Conservation (phyloP, 805 yeast species). For the Cephaloascus fragrans region DNA sequence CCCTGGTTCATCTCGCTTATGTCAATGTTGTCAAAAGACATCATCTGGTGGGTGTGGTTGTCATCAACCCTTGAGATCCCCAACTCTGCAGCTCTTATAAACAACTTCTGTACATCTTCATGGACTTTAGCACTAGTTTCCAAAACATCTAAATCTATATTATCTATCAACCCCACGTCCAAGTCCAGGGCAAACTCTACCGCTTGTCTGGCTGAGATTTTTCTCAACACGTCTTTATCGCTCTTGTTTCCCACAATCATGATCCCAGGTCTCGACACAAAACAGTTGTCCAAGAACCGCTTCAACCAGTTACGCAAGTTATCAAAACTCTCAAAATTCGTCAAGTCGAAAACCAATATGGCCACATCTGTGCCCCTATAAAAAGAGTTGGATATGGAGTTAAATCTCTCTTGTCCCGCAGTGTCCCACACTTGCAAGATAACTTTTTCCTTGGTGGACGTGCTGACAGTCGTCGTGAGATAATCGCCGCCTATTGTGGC, state of each 20-base stretch:
- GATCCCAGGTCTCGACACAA: constrained; percentile 25
- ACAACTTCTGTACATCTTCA: constrained; percentile 18
- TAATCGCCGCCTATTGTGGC: constrained; percentile 56
- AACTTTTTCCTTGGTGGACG: constrained; percentile 12
- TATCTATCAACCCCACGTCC: constrained; percentile 1
- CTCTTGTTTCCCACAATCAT: constrained; percentile 28
- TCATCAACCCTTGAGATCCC: constrained; percentile 14
- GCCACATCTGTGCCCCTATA: constrained; percentile 52
- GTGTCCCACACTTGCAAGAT: constrained; percentile 49
- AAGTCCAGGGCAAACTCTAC: constrained; percentile 4
- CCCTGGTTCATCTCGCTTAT: constrained; percentile 6
- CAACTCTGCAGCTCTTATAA: constrained; percentile 24
- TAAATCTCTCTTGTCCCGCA: constrained; percentile 37
- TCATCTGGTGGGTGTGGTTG: constrained; percentile 8
- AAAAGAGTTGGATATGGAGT: constrained; percentile 42
- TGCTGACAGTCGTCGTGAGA: constrained; percentile 28
- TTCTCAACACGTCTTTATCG: constrained; percentile 10
- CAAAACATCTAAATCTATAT: constrained; percentile 5
- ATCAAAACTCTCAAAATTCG: constrained; percentile 40
- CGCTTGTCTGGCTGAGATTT: constrained; percentile 5
- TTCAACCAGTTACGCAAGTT: constrained; percentile 24
- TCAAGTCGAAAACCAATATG: constrained; percentile 42
- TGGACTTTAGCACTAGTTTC: constrained; percentile 5
- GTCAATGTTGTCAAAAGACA: constrained; percentile 22
- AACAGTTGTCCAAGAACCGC: constrained; percentile 29